phyloP scores from a whole-genome alignment of 1,284 basidiomycete species.

The Meripilus lineatus region DNA sequence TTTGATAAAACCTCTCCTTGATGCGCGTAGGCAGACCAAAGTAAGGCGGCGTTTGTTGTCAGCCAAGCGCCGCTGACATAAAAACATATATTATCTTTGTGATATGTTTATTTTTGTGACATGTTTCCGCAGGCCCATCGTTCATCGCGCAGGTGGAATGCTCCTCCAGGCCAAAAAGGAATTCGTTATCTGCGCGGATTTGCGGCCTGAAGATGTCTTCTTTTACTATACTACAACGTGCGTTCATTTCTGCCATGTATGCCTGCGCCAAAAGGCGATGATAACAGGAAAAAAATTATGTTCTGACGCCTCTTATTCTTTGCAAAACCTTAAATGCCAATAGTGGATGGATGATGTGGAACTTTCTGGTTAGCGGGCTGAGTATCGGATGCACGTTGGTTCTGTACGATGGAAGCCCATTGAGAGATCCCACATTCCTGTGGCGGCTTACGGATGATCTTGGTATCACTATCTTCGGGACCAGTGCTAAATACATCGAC shows the following conservation, averaged over 20 bases:
- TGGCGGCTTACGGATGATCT: conserved; percentile 74
- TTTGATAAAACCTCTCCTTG: no score
- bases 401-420: conserved; percentile 82
- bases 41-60: conserved; percentile 32
- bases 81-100: no score
- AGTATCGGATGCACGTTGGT: conserved; percentile 71
- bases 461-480: conserved; percentile 80
- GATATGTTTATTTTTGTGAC: no score
- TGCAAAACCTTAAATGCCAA: conserved; percentile 2
- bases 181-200: conserved; percentile 72
- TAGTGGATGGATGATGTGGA: conserved; percentile 88
- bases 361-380: conserved; percentile 72
- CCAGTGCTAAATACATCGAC: conserved; percentile 79
- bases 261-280: conserved; percentile 11
- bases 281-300: no score
- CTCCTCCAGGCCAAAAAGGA: conserved; percentile 81
- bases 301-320: no score
- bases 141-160: conserved; percentile 87
- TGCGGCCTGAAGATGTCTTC: conserved; percentile 70
- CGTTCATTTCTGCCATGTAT: conserved; percentile 26
- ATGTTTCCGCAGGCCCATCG: conserved; percentile 62
- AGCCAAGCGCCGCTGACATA: conserved; percentile 1
- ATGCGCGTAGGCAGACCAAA: conserved; percentile 43
- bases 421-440: conserved; percentile 64
- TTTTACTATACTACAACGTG: conserved; percentile 88